phyloP scores from a whole-genome alignment of 495 filamentous ascomycete genomes.

The Xylaria curta region DNA sequence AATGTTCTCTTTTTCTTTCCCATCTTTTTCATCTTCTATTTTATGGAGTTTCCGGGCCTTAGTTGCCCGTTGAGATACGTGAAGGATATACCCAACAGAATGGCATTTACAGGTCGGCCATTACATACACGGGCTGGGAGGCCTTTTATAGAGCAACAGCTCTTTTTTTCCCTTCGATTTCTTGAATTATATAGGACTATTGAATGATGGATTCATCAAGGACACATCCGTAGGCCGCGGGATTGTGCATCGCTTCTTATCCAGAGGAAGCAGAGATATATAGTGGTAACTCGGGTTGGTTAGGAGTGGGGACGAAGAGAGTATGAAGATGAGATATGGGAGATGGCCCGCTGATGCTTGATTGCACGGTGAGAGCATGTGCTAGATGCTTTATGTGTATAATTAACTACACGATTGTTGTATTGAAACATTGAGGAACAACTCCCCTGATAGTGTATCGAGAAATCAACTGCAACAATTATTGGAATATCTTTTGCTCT shows the following conservation, averaged over 20 bases:
- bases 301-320: background rate
- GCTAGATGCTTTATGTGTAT: constrained; percentile 3
- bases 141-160: background rate
- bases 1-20: constrained; percentile 8
- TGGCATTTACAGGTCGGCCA: constrained; percentile 14
- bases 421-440: background rate
- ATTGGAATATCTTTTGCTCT: background rate
- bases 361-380: background rate
- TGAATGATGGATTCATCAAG: background rate
- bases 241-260: background rate
- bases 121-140: constrained; percentile 14
- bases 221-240: background rate
- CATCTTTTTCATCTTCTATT: constrained; percentile 2
- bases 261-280: background rate
- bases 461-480: background rate
- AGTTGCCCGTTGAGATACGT: constrained; percentile 24
- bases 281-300: background rate
- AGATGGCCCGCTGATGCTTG: background rate
- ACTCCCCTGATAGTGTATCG: constrained; percentile 2
- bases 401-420: background rate
- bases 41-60: constrained; percentile 26
- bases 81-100: constrained; percentile 28
- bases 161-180: constrained; percentile 9
- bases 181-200: constrained; percentile 4
- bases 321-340: constrained; percentile 13